Evolutionary conservation across 2,329 filamentous ascomycete species (phyloP).

Genomic region (Westerdykella sp.): DNA sequence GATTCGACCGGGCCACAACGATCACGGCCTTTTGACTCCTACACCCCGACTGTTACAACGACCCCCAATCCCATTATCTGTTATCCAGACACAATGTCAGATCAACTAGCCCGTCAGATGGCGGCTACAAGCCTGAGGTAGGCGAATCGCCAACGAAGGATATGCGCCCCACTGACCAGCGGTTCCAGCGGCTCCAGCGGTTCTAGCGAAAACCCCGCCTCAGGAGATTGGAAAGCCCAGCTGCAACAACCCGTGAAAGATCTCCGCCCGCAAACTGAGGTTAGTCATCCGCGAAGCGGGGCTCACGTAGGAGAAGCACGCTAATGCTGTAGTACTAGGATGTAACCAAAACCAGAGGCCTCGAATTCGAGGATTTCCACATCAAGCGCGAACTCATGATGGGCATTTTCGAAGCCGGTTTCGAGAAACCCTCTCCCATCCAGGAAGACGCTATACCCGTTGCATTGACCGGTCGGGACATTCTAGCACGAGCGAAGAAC

Average conservation of each 20-base stretch:
- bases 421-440: conserved; percentile 97
- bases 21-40: neutral
- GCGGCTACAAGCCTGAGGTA: conserved; percentile 49
- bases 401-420: conserved; percentile 98
- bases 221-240: conserved; percentile 61
- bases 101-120: conserved; percentile 52
- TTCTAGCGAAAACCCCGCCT: conserved; percentile 39
- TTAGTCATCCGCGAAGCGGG: conserved; percentile 26
- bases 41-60: neutral
- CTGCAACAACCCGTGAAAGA: conserved; percentile 69
- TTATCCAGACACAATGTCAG: conserved; percentile 38
- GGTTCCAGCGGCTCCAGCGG: conserved; percentile 33
- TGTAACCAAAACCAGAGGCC: conserved; percentile 94
- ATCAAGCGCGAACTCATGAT: conserved; percentile 94
- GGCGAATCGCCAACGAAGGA: conserved; percentile 7
- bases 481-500: conserved; percentile 95
- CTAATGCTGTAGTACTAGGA: conserved; percentile 53
- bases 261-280: conserved; percentile 74
- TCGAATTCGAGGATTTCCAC: conserved; percentile 96
- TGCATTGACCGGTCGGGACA: conserved; percentile 87
- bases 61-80: neutral
- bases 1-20: too few relatives aligned
- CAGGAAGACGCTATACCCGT: conserved; percentile 99
- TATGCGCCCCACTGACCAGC: conserved; percentile 4
- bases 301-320: neutral